phyloP scores from a whole-genome alignment of 2,329 filamentous ascomycete genomes.

The Scytalidium lignicola region DNA sequence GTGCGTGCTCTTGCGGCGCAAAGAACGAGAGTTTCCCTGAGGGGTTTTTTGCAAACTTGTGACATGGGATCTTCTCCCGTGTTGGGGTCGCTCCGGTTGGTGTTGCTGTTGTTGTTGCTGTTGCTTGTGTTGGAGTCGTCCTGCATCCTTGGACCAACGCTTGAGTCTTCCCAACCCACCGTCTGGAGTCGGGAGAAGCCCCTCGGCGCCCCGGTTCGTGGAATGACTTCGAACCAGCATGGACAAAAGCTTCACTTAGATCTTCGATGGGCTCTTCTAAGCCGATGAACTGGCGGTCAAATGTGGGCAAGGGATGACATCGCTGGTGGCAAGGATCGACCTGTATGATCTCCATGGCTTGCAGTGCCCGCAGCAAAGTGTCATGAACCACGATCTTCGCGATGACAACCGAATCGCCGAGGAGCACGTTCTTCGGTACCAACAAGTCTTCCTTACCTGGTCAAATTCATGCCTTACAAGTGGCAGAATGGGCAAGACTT shows the following conservation, averaged over 20 bases:
- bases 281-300: slow-evolving; percentile 29
- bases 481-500: neutral
- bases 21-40: neutral
- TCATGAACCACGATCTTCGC: slow-evolving; percentile 29
- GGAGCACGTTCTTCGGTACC: slow-evolving; percentile 16
- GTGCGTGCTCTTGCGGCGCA: slow-evolving; percentile 18
- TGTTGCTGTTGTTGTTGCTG: too few relatives aligned
- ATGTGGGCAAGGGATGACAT: slow-evolving; percentile 17
- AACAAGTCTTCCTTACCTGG: slow-evolving; percentile 9
- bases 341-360: slow-evolving; percentile 29
- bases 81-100: neutral
- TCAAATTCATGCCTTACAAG: slow-evolving; percentile 7
- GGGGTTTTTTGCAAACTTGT: neutral
- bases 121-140: too few relatives aligned
- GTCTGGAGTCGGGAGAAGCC: neutral
- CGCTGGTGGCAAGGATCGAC: slow-evolving; percentile 20
- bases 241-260: neutral
- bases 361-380: slow-evolving; percentile 21
- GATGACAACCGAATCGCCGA: slow-evolving; percentile 14
- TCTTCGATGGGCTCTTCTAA: slow-evolving; percentile 3
- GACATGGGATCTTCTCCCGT: neutral
- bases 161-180: neutral
- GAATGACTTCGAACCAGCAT: neutral
- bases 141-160: too few relatives aligned
- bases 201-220: neutral